Conservation (phyloP, 148 eudicot genomes). For the Fagopyrum esculentum region DNA sequence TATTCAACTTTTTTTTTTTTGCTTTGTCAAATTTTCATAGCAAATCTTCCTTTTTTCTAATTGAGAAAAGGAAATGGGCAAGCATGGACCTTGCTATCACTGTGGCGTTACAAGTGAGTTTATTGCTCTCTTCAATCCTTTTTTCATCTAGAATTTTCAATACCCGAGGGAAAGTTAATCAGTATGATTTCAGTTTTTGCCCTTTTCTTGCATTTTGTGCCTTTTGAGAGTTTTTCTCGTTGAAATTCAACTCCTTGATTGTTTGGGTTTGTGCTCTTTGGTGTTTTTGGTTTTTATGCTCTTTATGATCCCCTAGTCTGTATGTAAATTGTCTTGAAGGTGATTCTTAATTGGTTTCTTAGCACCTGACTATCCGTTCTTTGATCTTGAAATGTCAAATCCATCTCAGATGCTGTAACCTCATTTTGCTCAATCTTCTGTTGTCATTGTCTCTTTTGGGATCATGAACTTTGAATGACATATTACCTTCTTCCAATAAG, state of each 20-base stretch:
- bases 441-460: neutral
- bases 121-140: conserved; percentile 18
- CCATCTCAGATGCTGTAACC: neutral
- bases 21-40: neutral
- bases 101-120: conserved; percentile 99
- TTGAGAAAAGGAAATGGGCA: conserved; percentile 57
- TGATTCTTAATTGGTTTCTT: neutral
- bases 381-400: conserved; percentile 6
- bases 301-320: neutral
- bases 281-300: conserved; percentile 5
- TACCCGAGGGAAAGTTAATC: neutral
- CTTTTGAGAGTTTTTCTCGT: neutral
- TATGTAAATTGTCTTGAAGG: neutral
- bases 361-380: neutral
- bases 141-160: conserved; percentile 7
- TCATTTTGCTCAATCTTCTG: neutral
- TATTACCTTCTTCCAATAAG: conserved; percentile 1
- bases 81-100: conserved; percentile 99
- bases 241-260: conserved; percentile 10
- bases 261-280: neutral
- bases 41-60: neutral
- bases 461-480: neutral
- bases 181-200: conserved; percentile 7
- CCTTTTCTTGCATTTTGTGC: conserved; percentile 4
- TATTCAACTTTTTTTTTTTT: neutral